Evolutionary conservation across 176 grass and related monocot species (phyloP), one percentile per base, ranked within the genome.

Genomic region (Leersia perrieri): DNA sequence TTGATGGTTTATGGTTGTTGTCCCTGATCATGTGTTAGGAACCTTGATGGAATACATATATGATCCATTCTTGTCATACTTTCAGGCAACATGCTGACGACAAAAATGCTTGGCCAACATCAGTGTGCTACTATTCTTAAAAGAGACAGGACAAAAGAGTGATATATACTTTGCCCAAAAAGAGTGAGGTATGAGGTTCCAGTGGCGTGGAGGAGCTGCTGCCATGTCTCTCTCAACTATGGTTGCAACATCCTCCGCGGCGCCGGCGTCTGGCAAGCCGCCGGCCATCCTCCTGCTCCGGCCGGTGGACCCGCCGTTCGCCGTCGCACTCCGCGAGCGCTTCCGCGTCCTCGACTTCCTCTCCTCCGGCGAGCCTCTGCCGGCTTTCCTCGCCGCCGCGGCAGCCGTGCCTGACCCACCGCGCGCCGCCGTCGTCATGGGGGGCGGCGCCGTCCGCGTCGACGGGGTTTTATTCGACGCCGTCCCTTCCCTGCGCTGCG

Each of bases 401-500:
- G 73, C 75, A 1, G 74, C 75, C 0, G 57, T 11, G 38, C 58
- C 82, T 4, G 81, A 85, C 9, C 81, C 80, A 2, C 63, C 87
- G 9, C 58, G 74, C 9, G 78, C 72, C 18, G 79, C 65, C 0
- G 25, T 88, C 61, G 18, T 92, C 28, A 5, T 64, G 25, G 51
- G 31, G 5, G 69, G 47, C 65, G 20, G 72, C 33, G 1, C 2
- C 12, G 5, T 73, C 33, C 53, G 20, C 6, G 75, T 84, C 4
- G 74, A 87, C 60, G 7, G 45, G 2, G 39, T 22, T 20, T 55
- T 88, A 64, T 53, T 92, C 1, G 63, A 80, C 63, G 60, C 70
- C 10, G 55, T 73, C 3, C 87, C 87, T 0, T 78, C 83, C n/a
- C 16, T 95, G 31, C 45, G 78, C 62, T 88, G 68, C 69, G 12